phyloP scores from a whole-genome alignment of 805 yeast species.

The Saccharomycopsis synnaedendra region DNA sequence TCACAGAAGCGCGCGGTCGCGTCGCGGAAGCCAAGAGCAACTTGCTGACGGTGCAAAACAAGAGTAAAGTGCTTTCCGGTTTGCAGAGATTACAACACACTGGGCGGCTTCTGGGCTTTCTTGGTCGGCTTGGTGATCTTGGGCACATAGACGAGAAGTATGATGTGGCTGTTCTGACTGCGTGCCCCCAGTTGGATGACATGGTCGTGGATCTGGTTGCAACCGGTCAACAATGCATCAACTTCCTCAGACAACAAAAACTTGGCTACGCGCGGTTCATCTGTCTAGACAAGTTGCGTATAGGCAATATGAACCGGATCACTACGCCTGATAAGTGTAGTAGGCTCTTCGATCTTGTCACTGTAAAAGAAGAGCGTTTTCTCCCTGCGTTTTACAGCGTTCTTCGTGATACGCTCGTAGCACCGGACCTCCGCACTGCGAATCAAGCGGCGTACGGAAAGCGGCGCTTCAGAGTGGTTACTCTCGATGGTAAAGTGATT shows the following conservation, averaged over 20 bases:
- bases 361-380: slow-evolving; percentile 55
- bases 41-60: slow-evolving; percentile 47
- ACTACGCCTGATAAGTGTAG: slow-evolving; percentile 68
- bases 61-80: slow-evolving; percentile 61
- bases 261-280: slow-evolving; percentile 88
- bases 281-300: slow-evolving; percentile 61
- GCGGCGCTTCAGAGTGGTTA: slow-evolving; percentile 78
- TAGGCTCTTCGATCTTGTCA: slow-evolving; percentile 74
- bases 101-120: slow-evolving; percentile 76
- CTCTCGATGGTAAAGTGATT: slow-evolving; percentile 83
- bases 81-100: slow-evolving; percentile 59
- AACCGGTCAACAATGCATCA: slow-evolving; percentile 69
- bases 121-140: slow-evolving; percentile 85
- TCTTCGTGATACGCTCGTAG: slow-evolving; percentile 79
- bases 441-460: slow-evolving; percentile 78
- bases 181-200: slow-evolving; percentile 83
- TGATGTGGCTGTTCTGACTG: slow-evolving; percentile 92
- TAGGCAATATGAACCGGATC: slow-evolving; percentile 38
- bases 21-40: slow-evolving; percentile 57
- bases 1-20: slow-evolving; percentile 46
- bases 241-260: slow-evolving; percentile 67
- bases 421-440: slow-evolving; percentile 67
- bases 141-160: slow-evolving; percentile 85
- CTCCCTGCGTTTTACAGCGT: slow-evolving; percentile 85
- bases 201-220: slow-evolving; percentile 79